phyloP scores from a whole-genome alignment of 495 filamentous ascomycete genomes.

The Daldinia concentrica region DNA sequence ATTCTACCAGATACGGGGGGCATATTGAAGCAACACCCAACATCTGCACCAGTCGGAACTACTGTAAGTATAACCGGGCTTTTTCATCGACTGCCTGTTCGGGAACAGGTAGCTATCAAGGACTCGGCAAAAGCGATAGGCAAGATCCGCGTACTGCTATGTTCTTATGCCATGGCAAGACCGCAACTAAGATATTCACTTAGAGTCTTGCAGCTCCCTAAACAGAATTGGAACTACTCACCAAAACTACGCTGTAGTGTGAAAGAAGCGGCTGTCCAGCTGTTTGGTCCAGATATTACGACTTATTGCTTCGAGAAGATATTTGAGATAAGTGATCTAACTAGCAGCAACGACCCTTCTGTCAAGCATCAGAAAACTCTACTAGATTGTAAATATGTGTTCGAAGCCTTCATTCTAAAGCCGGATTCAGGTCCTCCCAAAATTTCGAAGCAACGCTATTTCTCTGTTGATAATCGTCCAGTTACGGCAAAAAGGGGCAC shows the following conservation, averaged over 20 bases:
- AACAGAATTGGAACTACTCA: slow-evolving; percentile 75
- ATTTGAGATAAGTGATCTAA: slow-evolving; percentile 29
- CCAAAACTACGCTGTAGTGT: slow-evolving; percentile 64
- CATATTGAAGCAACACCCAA: slow-evolving; percentile 51
- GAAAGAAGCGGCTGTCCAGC: slow-evolving; percentile 73
- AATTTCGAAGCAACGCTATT: slow-evolving; percentile 66
- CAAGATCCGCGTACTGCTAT: slow-evolving; percentile 73
- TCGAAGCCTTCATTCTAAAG: slow-evolving; percentile 71
- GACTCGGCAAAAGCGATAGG: slow-evolving; percentile 67
- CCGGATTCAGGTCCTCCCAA: slow-evolving; percentile 61
- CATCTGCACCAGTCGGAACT: slow-evolving; percentile 79
- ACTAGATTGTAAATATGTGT: slow-evolving; percentile 9
- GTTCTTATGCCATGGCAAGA: slow-evolving; percentile 79
- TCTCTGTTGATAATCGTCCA: slow-evolving; percentile 83
- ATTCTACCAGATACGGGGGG: slow-evolving; percentile 53
- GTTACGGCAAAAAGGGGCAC: slow-evolving; percentile 70
- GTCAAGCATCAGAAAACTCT: background rate
- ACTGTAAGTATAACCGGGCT: slow-evolving; percentile 75
- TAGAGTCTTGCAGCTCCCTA: slow-evolving; percentile 71
- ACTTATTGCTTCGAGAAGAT: slow-evolving; percentile 53
- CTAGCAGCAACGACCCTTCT: background rate
- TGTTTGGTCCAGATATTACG: slow-evolving; percentile 73
- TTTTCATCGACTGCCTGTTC: slow-evolving; percentile 76
- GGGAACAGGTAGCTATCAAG: slow-evolving; percentile 72
- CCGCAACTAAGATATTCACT: slow-evolving; percentile 71